Evolutionary conservation across 495 filamentous ascomycete species (phyloP), one percentile per base, ranked within the genome.

Genomic region (Ramalina intermedia): DNA sequence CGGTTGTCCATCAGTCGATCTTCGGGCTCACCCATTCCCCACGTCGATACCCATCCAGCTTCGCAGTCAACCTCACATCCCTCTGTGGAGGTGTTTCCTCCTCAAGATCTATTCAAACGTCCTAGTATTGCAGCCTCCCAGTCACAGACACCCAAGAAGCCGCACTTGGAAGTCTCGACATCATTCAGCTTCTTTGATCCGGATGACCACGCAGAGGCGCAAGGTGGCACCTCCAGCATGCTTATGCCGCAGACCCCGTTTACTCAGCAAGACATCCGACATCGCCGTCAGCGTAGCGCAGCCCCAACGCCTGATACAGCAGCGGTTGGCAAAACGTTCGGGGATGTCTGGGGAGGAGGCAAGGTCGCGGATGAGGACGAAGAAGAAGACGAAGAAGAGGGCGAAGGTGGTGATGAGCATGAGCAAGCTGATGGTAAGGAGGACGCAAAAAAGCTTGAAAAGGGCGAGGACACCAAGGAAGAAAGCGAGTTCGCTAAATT

Each of bases 221-320:
- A 55, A 13, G 33, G 21, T 46, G 42, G 14, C 18, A 35, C 7
- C 13, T 16, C 44, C 5, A 47, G 23, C 33, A 4, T 53, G 14
- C 20, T 73, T 16, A 72, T 71, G 21, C 87, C 85, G 3, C 75
- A 87, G 53, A 91, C 88, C 0, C 88, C 88, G 0, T 93, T 80
- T 59, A 84, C 82, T 2, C 79, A 80, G 49, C 74, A 76, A 49
- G 87, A 95, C 50, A 70, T 90, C 11, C 81, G 86, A 55, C 71
- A 70, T 47, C 75, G 88, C 36, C 78, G 78, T 16, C 54, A 84
- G 14, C 71, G 88, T 39, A 93, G 87, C 56, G 89, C 89, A 11
- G 91, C 91, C 0, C 91, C 91, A 2, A 96, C 91, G 0, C 91
- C 91, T 1, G 91, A 98, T 58, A 96, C 91, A 0, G 84, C 85